These are phyloP conservation scores for Amphibolis antarctica DNA, from an alignment of 106 monocot species.

Conservation along the genomic window DNA sequence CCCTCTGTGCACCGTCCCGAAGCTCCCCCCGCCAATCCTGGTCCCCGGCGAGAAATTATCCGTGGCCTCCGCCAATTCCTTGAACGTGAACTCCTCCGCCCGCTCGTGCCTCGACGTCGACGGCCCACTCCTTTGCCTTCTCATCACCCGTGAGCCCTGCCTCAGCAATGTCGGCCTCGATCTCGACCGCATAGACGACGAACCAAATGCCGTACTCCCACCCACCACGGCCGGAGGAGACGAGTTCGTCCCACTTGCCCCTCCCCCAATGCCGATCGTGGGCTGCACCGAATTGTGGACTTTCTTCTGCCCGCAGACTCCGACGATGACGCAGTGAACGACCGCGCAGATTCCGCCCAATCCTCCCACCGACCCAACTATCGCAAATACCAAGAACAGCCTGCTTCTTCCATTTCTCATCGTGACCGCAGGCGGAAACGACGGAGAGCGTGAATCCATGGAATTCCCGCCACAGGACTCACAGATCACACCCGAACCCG, in stretches of 20 bases:
- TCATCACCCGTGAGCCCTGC: constrained; percentile 31
- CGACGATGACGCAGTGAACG: constrained; percentile 25
- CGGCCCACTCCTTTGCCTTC: constrained; percentile 57
- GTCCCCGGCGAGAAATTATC: constrained; percentile 31
- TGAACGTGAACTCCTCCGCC: constrained; percentile 43
- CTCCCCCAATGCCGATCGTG: constrained; percentile 23
- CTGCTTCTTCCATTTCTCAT: constrained; percentile 3
- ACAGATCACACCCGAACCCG: constrained; percentile 53
- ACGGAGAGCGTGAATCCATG: constrained; percentile 5
- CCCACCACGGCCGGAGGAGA: constrained; percentile 2
- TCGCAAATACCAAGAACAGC: constrained; percentile 28
- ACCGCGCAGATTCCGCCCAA: constrained; percentile 37
- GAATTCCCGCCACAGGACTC: constrained; percentile 14
- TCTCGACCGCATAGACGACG: constrained; percentile 14
- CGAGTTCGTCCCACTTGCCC: neutral
- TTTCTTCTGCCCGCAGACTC: constrained; percentile 36
- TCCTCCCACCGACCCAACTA: constrained; percentile 43
- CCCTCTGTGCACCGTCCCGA: constrained; percentile 66
- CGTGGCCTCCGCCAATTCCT: constrained; percentile 54
- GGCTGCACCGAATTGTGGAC: constrained; percentile 66
- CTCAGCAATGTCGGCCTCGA: constrained; percentile 25
- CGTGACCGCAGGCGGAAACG: constrained; percentile 7
- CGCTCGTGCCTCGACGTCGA: constrained; percentile 42
- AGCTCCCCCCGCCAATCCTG: constrained; percentile 67
- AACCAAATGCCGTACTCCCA: constrained; percentile 7